Percentiles rank a stretch among this genome's conserved stretches.
Evolutionary conservation across 192 early-diverging fungal species (phyloP).

Genomic region (Coemansia sp.): DNA sequence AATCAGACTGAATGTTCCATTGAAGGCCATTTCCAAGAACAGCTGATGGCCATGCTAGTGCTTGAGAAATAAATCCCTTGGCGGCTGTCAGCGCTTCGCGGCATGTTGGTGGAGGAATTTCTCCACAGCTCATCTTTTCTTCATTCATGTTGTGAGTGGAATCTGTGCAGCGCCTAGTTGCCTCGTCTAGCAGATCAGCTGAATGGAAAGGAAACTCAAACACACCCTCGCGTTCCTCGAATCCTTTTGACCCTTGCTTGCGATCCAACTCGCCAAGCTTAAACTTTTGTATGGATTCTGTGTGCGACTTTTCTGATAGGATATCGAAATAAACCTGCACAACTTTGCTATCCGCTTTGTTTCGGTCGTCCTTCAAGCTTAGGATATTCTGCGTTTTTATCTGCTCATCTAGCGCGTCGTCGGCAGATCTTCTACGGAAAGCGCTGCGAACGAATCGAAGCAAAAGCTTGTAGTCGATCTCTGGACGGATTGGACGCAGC

Average conservation of each 20-base stretch:
- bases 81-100: slow-evolving; percentile 17
- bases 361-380: neutral
- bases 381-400: slow-evolving; percentile 6
- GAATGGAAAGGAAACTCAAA: slow-evolving; percentile 35
- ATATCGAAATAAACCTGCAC: slow-evolving; percentile 23
- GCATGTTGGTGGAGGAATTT: slow-evolving; percentile 9
- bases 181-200: slow-evolving; percentile 3
- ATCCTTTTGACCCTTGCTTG: neutral
- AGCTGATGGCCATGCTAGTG: slow-evolving; percentile 38
- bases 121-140: neutral
- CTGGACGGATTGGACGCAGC: slow-evolving; percentile 29
- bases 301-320: slow-evolving; percentile 6
- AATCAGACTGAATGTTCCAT: slow-evolving; percentile 11
- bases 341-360: neutral
- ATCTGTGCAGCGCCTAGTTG: neutral
- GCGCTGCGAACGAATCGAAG: slow-evolving; percentile 32
- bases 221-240: neutral
- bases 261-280: neutral
- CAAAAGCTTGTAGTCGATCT: slow-evolving; percentile 35
- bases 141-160: too few species aligned
- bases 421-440: slow-evolving; percentile 12
- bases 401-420: neutral
- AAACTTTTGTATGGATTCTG: neutral
- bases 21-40: slow-evolving; percentile 24
- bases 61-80: slow-evolving; percentile 10